Percentiles rank a stretch among this genome's conserved stretches.
These are phyloP conservation scores for Lumnitzera racemosa DNA, from an alignment of 345 rosid species.

Conservation along the genomic window DNA sequence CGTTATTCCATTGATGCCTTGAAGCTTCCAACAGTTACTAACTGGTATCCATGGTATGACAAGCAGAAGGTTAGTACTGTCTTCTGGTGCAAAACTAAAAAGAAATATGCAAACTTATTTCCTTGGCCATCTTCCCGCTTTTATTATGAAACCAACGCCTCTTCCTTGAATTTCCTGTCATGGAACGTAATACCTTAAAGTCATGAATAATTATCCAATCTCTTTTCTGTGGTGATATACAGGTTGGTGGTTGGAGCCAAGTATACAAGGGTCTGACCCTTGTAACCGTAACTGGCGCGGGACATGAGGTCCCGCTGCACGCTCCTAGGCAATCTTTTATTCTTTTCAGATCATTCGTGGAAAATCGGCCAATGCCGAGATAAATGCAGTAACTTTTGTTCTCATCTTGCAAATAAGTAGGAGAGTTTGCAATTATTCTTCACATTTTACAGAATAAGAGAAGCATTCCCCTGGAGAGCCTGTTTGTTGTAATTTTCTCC, in stretches of 20 bases:
- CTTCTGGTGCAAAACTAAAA: too few relatives aligned
- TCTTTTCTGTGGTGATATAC: neutral
- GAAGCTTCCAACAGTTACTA: constrained; percentile 51
- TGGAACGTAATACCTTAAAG: too few relatives aligned
- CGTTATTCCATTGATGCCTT: constrained; percentile 81
- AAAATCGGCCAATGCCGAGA: constrained; percentile 61
- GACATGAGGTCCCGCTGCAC: constrained; percentile 87
- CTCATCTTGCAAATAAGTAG: constrained; percentile 1
- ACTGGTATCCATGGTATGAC: constrained; percentile 90
- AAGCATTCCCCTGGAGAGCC: constrained; percentile 27
- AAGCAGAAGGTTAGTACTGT: constrained; percentile 35
- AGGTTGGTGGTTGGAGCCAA: constrained; percentile 99
- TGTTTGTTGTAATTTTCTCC: constrained; percentile 2
- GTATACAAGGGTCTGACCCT: constrained; percentile 74
- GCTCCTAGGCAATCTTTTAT: constrained; percentile 83
- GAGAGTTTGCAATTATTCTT: neutral
- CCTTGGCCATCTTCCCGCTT: too few relatives aligned
- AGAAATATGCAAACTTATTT: too few relatives aligned
- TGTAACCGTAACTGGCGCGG: constrained; percentile 82
- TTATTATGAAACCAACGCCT: too few relatives aligned
- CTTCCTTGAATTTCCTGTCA: too few relatives aligned
- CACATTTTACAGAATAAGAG: constrained; percentile 7
- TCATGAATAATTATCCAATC: neutral
- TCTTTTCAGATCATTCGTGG: constrained; percentile 80
- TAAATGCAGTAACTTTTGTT: constrained; percentile 3